These are phyloP conservation scores for Russula lepida DNA, from an alignment of 768 basidiomycete species.

Conservation along the genomic window DNA sequence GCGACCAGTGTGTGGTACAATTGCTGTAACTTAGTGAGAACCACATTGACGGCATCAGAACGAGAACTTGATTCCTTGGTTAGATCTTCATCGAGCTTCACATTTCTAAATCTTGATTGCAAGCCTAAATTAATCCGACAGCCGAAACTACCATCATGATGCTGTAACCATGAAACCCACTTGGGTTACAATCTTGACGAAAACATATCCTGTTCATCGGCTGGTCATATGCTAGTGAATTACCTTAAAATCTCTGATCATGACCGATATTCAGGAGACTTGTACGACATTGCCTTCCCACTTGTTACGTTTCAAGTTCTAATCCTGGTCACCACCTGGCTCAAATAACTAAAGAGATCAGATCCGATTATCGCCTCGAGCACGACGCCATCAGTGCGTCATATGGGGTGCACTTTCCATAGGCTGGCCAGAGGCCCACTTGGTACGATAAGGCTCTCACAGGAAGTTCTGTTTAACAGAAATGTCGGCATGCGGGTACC, in stretches of 20 bases:
- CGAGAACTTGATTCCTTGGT: neutral
- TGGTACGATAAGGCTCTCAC: neutral
- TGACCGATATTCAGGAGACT: no score
- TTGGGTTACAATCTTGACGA: neutral
- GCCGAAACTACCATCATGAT: neutral
- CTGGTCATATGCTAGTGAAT: constrained; percentile 13
- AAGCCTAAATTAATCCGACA: neutral
- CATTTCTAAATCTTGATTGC: constrained; percentile 10
- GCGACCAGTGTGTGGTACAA: neutral
- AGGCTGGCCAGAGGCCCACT: no score
- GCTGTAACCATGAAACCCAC: neutral
- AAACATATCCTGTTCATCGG: neutral
- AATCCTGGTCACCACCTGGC: no score
- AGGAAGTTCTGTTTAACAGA: neutral
- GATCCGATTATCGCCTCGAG: no score
- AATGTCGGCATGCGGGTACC: no score
- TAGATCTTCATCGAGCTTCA: constrained; percentile 14
- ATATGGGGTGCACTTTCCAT: neutral
- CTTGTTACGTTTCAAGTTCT: no score
- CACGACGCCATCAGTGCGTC: no score
- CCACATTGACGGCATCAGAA: neutral
- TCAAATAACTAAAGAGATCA: no score
- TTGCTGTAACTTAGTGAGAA: constrained; percentile 8
- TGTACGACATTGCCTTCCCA: no score
- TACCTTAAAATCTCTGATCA: no score